Evolutionary conservation across 2,329 filamentous ascomycete species (phyloP).

Genomic region (Pseudogymnoascus sp.): DNA sequence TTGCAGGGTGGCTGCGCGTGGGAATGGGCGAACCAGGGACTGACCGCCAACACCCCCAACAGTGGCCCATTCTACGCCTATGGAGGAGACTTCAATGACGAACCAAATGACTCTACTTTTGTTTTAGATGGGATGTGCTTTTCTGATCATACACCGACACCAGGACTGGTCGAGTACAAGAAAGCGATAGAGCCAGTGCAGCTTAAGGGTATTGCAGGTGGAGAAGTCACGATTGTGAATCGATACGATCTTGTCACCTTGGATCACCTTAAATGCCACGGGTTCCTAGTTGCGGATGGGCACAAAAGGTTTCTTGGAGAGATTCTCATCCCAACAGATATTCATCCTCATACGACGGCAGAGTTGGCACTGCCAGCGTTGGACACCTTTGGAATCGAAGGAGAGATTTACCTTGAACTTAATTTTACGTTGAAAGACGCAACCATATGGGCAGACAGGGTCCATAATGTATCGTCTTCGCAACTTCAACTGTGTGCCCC

Average conservation of each 20-base stretch:
- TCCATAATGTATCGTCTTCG: slow-evolving; percentile 26
- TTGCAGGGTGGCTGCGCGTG: slow-evolving; percentile 49
- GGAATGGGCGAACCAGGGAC: slow-evolving; percentile 41
- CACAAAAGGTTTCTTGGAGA: slow-evolving; percentile 28
- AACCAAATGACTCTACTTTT: slow-evolving; percentile 38
- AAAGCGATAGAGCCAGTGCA: slow-evolving; percentile 37
- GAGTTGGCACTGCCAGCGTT: slow-evolving; percentile 9
- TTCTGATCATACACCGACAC: slow-evolving; percentile 36
- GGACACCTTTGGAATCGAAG: background rate
- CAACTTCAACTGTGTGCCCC: slow-evolving; percentile 23
- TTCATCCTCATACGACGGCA: slow-evolving; percentile 32
- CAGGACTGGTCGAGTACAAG: slow-evolving; percentile 35
- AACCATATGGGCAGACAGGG: slow-evolving; percentile 15
- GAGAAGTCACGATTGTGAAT: slow-evolving; percentile 28
- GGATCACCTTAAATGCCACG: slow-evolving; percentile 43
- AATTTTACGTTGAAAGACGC: background rate
- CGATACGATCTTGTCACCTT: slow-evolving; percentile 48
- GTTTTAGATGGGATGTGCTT: slow-evolving; percentile 37
- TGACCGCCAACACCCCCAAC: slow-evolving; percentile 30
- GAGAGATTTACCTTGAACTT: slow-evolving; percentile 12
- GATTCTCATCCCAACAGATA: slow-evolving; percentile 5
- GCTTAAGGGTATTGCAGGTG: slow-evolving; percentile 19
- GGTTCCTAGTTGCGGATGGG: slow-evolving; percentile 38
- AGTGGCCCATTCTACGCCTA: slow-evolving; percentile 37
- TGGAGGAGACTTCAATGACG: slow-evolving; percentile 40